Percentiles rank a stretch among this genome's conserved stretches.
Evolutionary conservation across 495 filamentous ascomycete species (phyloP).

Genomic region (Geopyxis carbonaria): DNA sequence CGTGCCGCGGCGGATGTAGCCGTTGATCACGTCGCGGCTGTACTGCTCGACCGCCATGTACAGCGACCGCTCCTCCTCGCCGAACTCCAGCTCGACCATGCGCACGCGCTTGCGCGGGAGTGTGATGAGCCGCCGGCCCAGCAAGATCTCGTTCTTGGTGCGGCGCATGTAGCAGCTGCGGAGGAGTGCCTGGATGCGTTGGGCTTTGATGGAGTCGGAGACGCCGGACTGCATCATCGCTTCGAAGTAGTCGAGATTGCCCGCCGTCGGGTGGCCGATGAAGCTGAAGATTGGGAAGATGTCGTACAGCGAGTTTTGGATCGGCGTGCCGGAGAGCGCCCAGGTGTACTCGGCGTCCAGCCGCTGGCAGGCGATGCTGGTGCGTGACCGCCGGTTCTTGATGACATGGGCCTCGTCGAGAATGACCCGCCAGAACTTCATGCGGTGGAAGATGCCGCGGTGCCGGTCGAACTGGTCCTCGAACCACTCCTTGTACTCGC

Average conservation of each 20-base stretch:
- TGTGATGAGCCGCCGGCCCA: conserved; percentile 15
- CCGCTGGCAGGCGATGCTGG: conserved; percentile 9
- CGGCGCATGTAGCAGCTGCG: conserved; percentile 18
- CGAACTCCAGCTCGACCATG: conserved; percentile 13
- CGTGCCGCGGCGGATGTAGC: conserved; percentile 8
- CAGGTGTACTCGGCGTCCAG: conserved; percentile 15
- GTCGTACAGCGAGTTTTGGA: conserved; percentile 23
- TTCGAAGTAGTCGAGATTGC: not conserved
- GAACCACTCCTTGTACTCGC: conserved; percentile 8
- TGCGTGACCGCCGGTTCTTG: conserved; percentile 19
- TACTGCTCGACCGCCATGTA: conserved; percentile 5
- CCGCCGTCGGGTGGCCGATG: conserved; percentile 10
- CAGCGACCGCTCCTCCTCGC: conserved; percentile 9
- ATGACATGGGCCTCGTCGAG: conserved; percentile 27
- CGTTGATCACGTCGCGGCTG: conserved; percentile 11
- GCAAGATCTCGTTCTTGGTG: conserved; percentile 18
- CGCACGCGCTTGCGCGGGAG: conserved; percentile 14
- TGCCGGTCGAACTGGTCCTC: conserved; percentile 3
- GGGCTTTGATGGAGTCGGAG: not conserved
- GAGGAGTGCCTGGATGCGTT: conserved; percentile 13
- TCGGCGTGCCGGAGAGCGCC: conserved; percentile 26
- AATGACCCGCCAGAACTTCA: conserved; percentile 24
- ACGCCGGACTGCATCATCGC: not conserved
- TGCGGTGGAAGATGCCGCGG: conserved; percentile 10
- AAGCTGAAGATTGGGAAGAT: conserved; percentile 10